Base-by-base conservation (phyloP, 2,329 filamentous ascomycete genomes). In the Fusarium zealandicum region DNA sequence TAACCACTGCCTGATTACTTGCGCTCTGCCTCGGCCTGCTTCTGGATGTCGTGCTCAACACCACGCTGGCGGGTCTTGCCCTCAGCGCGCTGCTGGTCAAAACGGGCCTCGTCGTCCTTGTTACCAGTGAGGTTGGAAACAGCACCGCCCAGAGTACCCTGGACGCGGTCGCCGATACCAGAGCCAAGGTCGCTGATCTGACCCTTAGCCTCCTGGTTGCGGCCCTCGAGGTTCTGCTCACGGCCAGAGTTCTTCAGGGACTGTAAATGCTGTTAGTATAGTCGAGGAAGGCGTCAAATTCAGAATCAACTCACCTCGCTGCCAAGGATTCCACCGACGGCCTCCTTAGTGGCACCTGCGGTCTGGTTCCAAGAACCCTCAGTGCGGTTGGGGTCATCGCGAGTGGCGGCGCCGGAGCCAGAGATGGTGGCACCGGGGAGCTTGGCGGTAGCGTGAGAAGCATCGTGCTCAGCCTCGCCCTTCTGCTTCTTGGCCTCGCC, bases 351-450 rank as follows among this genome's bases (percentile, higher is more conserved):
- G 1, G 89, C 84, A 45, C 93, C 93, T n/a, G 93, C 70, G 5
- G 92, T 96, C 77, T 97, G 93, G 78, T 96, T 91, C 87, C 89
- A 96, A 14, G 82, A 81, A 36, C 93, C 93, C 14, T 84, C 72
- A 17, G 81, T 78, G 61, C 92, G 90, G 72, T 93, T 80, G 10
- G 87, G 79, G 74, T 90, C 80, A 74, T 96, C 91, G 64, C 84
- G 81, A 58, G 87, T 82, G 41, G 90, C 78, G 30, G 86, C 88
- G 40, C 91, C 91, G 0, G 85, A 83, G 43, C 87, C 79, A 10
- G 88, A 88, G 52, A 90, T 81, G 18, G 87, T 85, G 71, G 87
- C 79, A 55, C 89, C 87, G 5, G 90, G 92, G n/a, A 89, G 72
- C 73, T 92, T 93, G 62, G 82, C 82, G 13, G 89, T 83, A 5